These are phyloP conservation scores for Nemania sp. DNA, from an alignment of 2,329 filamentous ascomycete species.

Conservation along the genomic window DNA sequence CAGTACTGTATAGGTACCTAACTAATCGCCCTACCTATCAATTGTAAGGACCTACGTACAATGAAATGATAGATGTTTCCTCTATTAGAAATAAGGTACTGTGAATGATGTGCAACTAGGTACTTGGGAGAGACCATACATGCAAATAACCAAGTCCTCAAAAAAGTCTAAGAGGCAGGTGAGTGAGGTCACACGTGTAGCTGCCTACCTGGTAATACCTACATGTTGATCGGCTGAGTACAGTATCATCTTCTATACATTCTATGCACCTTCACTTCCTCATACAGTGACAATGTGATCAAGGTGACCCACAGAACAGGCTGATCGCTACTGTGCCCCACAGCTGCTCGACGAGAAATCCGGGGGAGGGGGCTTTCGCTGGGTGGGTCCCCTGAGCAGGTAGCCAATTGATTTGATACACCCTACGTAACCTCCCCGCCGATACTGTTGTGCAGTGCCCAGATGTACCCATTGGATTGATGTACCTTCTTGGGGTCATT, in stretches of 20 bases:
- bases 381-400: slow-evolving; percentile 15
- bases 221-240: neutral
- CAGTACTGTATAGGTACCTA: no score
- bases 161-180: neutral
- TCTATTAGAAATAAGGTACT: no score
- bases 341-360: slow-evolving; percentile 41
- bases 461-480: slow-evolving; percentile 21
- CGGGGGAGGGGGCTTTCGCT: slow-evolving; percentile 45
- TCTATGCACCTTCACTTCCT: slow-evolving; percentile 18
- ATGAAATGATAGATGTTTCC: no score
- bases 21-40: neutral
- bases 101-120: neutral
- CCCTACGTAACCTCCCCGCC: slow-evolving; percentile 38
- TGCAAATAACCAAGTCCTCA: neutral
- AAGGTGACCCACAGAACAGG: slow-evolving; percentile 40
- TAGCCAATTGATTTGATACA: slow-evolving; percentile 39
- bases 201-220: neutral
- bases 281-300: slow-evolving; percentile 38
- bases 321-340: slow-evolving; percentile 42
- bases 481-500: neutral
- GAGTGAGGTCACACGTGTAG: slow-evolving; percentile 4
- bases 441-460: slow-evolving; percentile 3
- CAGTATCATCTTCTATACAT: neutral
- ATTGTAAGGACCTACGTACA: no score
- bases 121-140: neutral